These are phyloP conservation scores for Aurantiochytrium sp. DNA, from an alignment of 108 stramenopile species.

Conservation along the genomic window DNA sequence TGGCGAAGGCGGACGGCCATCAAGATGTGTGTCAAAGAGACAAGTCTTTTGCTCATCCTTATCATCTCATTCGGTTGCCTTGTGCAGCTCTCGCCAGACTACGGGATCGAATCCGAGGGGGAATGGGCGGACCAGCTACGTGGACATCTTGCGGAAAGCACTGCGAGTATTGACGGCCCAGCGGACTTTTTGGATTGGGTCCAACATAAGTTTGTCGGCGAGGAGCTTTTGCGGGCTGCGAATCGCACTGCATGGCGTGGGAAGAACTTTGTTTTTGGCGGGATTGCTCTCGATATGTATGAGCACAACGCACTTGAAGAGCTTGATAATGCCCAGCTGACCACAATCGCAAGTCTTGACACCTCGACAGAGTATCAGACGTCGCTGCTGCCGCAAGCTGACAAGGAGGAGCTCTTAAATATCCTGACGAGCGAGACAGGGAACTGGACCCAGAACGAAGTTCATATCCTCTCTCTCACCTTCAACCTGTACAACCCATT, in stretches of 20 bases:
- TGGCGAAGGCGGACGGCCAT: background rate
- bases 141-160: background rate
- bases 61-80: background rate
- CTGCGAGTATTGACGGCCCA: background rate
- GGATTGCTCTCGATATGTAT: background rate
- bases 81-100: slow-evolving; percentile 5
- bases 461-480: background rate
- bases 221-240: background rate
- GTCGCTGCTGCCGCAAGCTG: background rate
- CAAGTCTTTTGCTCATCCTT: background rate
- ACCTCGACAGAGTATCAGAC: background rate
- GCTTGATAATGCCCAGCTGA: too few relatives aligned
- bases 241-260: background rate
- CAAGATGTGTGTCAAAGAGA: slow-evolving; percentile 4
- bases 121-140: background rate
- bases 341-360: background rate
- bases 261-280: background rate
- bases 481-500: slow-evolving; percentile 12
- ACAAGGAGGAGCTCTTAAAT: background rate
- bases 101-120: background rate
- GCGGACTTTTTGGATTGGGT: background rate
- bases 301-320: background rate
- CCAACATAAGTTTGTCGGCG: background rate
- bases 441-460: background rate
- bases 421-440: background rate